A percentile compares a stretch with the other conserved stretches of the same genome.
These are phyloP conservation scores for Solanum hybrid DNA, from an alignment of 305 asterid genomes.

Conservation along the genomic window DNA sequence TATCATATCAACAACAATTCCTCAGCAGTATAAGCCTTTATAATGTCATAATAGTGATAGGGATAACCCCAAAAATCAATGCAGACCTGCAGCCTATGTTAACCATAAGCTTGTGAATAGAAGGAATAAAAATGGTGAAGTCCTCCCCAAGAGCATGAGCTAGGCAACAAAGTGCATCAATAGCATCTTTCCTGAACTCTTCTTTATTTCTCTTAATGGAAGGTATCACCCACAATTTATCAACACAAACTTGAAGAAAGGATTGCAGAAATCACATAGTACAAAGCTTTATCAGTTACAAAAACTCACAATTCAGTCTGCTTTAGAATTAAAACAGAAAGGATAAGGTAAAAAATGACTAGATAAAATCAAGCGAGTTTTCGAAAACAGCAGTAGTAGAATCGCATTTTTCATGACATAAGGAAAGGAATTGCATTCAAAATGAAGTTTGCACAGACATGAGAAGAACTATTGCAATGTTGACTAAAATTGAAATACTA, in stretches of 20 bases:
- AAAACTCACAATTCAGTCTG: not conserved
- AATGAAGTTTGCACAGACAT: not conserved
- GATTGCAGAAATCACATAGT: not conserved
- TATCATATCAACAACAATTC: not conserved
- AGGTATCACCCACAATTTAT: no score
- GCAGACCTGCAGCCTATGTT: constrained; percentile 74
- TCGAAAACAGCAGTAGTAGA: not conserved
- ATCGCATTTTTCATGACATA: not conserved
- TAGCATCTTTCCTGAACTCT: no score
- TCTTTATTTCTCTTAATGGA: no score
- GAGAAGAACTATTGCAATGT: not conserved
- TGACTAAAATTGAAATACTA: not conserved
- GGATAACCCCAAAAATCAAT: not conserved
- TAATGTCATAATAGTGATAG: constrained; percentile 1
- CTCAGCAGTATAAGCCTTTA: not conserved
- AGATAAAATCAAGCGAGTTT: not conserved
- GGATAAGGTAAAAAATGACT: not conserved
- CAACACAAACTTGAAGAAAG: not conserved
- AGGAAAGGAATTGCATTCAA: not conserved
- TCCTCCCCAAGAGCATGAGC: no score
- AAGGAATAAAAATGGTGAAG: constrained; percentile 10
- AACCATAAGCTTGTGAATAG: constrained; percentile 78
- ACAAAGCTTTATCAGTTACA: not conserved
- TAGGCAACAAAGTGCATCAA: no score
- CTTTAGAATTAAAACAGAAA: not conserved